These are phyloP conservation scores for Botrytis cinerea DNA, from an alignment of 2,329 filamentous ascomycete genomes.

Conservation along the genomic window DNA sequence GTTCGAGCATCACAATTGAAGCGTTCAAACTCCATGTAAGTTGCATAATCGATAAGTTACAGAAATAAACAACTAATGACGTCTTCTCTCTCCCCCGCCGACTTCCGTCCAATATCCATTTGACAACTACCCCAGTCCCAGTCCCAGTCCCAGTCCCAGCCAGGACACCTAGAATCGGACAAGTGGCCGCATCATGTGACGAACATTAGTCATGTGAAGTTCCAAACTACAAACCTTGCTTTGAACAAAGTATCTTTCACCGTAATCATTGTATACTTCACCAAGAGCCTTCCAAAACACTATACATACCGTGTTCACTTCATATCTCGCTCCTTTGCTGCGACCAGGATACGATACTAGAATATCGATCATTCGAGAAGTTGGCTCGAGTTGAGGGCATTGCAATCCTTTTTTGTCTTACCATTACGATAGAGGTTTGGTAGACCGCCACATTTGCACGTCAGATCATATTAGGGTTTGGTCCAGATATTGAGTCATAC, in stretches of 20 bases:
- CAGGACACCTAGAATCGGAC: not conserved
- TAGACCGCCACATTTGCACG: slow-evolving; percentile 6
- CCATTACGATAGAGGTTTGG: not conserved
- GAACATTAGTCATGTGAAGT: not conserved
- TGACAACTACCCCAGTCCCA: not conserved
- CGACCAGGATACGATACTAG: not conserved
- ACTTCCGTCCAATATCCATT: not conserved
- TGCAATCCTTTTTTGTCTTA: not conserved
- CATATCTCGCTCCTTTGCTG: not conserved
- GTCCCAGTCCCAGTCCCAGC: not conserved
- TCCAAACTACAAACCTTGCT: slow-evolving; percentile 5
- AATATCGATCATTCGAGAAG: slow-evolving; percentile 4
- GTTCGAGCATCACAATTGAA: not conserved
- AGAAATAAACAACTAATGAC: not conserved
- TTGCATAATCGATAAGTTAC: too few species aligned
- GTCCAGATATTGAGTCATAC: not conserved
- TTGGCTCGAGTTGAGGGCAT: not conserved
- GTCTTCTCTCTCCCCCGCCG: not conserved
- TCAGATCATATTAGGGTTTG: not conserved
- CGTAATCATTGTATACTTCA: not conserved
- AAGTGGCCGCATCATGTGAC: not conserved
- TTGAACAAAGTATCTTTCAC: slow-evolving; percentile 15
- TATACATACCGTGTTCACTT: not conserved
- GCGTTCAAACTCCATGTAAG: not conserved
- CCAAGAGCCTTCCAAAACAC: not conserved